These are phyloP conservation scores for Auriscalpium microsporum DNA, from an alignment of 768 basidiomycete genomes.

Conservation along the genomic window DNA sequence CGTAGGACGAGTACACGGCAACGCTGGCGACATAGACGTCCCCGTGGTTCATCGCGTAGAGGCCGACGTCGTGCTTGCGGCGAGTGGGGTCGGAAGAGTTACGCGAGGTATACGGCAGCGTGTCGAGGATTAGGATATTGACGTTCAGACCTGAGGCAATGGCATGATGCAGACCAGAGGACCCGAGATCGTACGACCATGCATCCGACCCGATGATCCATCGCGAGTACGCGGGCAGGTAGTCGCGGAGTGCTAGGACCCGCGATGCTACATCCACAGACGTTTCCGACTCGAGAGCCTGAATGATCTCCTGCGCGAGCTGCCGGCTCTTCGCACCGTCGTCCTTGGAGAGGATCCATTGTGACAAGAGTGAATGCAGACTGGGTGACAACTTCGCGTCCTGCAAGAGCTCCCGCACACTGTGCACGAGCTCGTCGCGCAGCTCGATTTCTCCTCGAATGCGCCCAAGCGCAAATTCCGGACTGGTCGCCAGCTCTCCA, in stretches of 20 bases:
- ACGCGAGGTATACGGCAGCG: conserved; percentile 77
- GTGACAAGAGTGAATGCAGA: conserved; percentile 63
- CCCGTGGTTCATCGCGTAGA: conserved; percentile 98
- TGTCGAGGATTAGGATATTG: conserved; percentile 95
- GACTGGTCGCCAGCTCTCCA: conserved; percentile 76
- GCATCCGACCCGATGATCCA: conserved; percentile 99
- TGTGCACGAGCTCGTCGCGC: conserved; percentile 55
- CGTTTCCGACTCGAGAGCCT: conserved; percentile 36
- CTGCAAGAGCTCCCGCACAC: conserved; percentile 59
- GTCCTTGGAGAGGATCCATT: conserved; percentile 75
- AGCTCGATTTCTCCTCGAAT: conserved; percentile 76
- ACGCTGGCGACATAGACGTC: conserved; percentile 94
- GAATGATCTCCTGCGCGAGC: conserved; percentile 50
- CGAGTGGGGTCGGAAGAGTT: conserved; percentile 60
- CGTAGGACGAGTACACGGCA: conserved; percentile 92
- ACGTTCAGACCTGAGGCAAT: conserved; percentile 86
- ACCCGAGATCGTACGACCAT: conserved; percentile 95
- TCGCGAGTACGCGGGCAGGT: conserved; percentile 62
- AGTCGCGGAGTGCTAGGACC: conserved; percentile 50
- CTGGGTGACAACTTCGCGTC: conserved; percentile 39
- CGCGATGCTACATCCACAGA: conserved; percentile 38
- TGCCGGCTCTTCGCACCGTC: conserved; percentile 53
- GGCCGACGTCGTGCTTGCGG: conserved; percentile 90
- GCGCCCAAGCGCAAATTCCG: conserved; percentile 90
- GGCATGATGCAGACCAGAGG: conserved; percentile 91